Evolutionary conservation across 2,329 filamentous ascomycete genomes (phyloP).

Genomic region (Ceratocystis diversiconidia): DNA sequence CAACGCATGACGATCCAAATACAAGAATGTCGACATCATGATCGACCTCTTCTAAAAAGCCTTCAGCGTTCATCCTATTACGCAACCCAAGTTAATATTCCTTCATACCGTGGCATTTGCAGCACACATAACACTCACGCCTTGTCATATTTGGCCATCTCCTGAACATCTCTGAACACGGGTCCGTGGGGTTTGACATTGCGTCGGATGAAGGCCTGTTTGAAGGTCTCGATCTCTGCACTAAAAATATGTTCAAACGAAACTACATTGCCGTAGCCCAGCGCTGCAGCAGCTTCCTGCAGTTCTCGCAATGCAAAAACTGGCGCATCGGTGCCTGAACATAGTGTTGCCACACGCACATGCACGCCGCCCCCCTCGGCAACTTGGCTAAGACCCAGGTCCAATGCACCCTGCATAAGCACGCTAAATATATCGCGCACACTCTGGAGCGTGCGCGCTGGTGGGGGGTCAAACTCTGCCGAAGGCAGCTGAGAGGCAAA

Average conservation of each 20-base stretch:
- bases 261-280: conserved; percentile 26
- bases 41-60: conserved; percentile 43
- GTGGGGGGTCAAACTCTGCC: not conserved
- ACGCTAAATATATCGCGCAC: conserved; percentile 8
- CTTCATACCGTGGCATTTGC: not conserved
- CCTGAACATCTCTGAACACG: conserved; percentile 45
- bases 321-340: conserved; percentile 65
- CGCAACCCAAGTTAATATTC: not conserved
- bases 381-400: conserved; percentile 21
- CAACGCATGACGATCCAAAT: conserved; percentile 62
- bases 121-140: conserved; percentile 31
- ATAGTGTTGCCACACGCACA: conserved; percentile 52
- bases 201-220: conserved; percentile 49
- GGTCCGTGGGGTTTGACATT: conserved; percentile 37
- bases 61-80: conserved; percentile 50
- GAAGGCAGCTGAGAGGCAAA: not conserved
- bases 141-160: conserved; percentile 33
- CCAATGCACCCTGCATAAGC: conserved; percentile 13
- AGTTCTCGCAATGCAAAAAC: conserved; percentile 50
- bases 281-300: conserved; percentile 28
- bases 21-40: conserved; percentile 48
- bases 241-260: conserved; percentile 43
- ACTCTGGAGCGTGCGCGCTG: not conserved
- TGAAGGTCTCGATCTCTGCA: conserved; percentile 48
- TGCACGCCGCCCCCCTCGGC: conserved; percentile 22